Conservation (phyloP, 805 yeast genomes). For the Kuraishia ogatae region DNA sequence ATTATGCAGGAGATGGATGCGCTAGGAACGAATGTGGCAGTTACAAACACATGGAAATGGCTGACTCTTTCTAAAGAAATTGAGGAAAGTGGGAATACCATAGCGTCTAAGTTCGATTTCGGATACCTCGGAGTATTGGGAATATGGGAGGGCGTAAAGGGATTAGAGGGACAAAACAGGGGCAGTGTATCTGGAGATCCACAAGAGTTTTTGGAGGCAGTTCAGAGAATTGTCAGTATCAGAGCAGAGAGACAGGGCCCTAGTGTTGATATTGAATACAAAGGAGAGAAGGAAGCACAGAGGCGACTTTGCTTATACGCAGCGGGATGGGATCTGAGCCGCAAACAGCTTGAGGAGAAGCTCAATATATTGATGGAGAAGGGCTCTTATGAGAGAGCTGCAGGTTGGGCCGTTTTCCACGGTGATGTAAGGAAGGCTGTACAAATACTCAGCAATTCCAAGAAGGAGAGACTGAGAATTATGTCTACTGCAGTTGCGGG, state of each 20-base stretch:
- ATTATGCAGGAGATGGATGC: constrained; percentile 44
- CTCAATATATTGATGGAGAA: constrained; percentile 43
- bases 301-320: constrained; percentile 73
- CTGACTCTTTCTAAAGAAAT: constrained; percentile 61
- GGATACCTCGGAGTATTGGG: constrained; percentile 87
- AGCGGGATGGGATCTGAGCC: constrained; percentile 85
- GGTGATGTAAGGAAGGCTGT: constrained; percentile 82
- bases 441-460: constrained; percentile 65
- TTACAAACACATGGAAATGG: constrained; percentile 90
- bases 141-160: constrained; percentile 74
- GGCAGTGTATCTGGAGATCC: constrained; percentile 25
- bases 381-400: constrained; percentile 80
- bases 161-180: constrained; percentile 39
- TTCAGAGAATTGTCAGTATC: constrained; percentile 38
- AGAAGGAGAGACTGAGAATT: constrained; percentile 58
- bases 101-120: constrained; percentile 62
- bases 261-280: constrained; percentile 30
- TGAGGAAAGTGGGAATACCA: constrained; percentile 57
- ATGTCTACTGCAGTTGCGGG: constrained; percentile 96
- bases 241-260: constrained; percentile 35
- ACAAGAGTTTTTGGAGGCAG: constrained; percentile 35
- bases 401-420: constrained; percentile 95
- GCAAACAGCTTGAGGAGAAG: constrained; percentile 65
- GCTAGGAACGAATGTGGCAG: constrained; percentile 44
- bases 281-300: constrained; percentile 48